Evolutionary conservation across 352 stramenopile species (phyloP).

Genomic region (Hyaloperonospora arabidopsidis): DNA sequence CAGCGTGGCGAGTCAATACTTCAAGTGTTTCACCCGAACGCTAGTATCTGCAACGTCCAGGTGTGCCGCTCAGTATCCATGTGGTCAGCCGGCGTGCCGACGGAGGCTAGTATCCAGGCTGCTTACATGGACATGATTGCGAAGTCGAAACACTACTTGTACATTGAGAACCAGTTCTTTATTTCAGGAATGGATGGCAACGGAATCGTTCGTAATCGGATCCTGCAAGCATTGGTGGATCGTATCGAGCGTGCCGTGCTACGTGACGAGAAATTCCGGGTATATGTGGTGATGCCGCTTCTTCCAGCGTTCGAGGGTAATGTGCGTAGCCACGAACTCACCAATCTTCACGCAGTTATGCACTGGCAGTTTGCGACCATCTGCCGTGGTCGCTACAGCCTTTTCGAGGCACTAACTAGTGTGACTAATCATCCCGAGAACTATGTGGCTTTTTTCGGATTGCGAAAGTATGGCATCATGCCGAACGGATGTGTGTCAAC

Average conservation of each 20-base stretch:
- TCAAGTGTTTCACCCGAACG: conserved; percentile 62
- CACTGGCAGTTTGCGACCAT: conserved; percentile 87
- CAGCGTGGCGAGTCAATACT: conserved; percentile 57
- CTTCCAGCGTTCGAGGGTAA: conserved; percentile 81
- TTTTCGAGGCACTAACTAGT: conserved; percentile 63
- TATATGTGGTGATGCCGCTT: conserved; percentile 83
- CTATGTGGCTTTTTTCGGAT: conserved; percentile 78
- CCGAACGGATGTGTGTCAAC: conserved; percentile 69
- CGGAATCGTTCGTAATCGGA: conserved; percentile 68
- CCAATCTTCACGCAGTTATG: conserved; percentile 83
- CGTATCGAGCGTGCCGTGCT: conserved; percentile 74
- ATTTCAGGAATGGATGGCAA: conserved; percentile 79
- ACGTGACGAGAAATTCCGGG: conserved; percentile 63
- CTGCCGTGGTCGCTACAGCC: conserved; percentile 61
- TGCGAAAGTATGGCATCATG: conserved; percentile 80
- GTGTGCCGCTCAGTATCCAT: conserved; percentile 79
- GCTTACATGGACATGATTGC: conserved; percentile 81
- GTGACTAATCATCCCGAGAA: conserved; percentile 59
- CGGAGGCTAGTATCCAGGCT: conserved; percentile 73
- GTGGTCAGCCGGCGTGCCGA: conserved; percentile 80
- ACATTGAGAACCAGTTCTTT: conserved; percentile 93
- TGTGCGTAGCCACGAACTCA: conserved; percentile 72
- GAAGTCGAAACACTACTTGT: conserved; percentile 78
- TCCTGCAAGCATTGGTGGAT: conserved; percentile 75
- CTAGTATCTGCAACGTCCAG: conserved; percentile 72